Base-by-base conservation (phyloP, 495 filamentous ascomycete species). In the Astrothelium macrocarpum region DNA sequence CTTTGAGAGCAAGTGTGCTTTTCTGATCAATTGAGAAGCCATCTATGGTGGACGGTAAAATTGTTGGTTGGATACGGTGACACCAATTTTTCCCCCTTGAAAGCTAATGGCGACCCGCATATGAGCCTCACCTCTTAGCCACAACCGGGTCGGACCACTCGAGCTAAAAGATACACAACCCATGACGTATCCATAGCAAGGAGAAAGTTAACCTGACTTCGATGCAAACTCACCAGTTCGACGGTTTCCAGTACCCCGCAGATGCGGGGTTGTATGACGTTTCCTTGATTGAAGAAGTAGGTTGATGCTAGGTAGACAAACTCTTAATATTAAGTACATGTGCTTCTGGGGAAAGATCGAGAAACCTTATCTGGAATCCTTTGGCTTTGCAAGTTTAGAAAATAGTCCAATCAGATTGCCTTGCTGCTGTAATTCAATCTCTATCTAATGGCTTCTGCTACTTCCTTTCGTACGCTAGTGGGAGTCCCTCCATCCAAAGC, bases 401-500 rank as follows among this genome's bases (percentile, higher is more conserved):
- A 42, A 42, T 9, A 49, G 45, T 18, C 45, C 45, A 16, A 49
- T 16, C 18, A n/a, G 23, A 49, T 49, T 49, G 11, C 45, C 7
- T 39, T 39, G 16, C 45, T n/a, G 10, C 45, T 5, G n/a, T n/a
- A n/a, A n/a, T n/a, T n/a, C n/a, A n/a, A n/a, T n/a, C n/a, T n/a
- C n/a, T n/a, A n/a, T 23, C n/a, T 26, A 11, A 75, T 68, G 60
- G 63, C 70, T 59, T 64, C 73, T 59, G 72, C 76, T 67, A 39
- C 39, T 32, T 79, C 78, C 67, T 82, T 85, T 75, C 80, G 81
- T 61, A 59, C 78, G 23, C 68, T 79, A 32, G 58, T 84, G 64
- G 80, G 80, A 64, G 60, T 78, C 20, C 67, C 77, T 26, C 75
- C 73, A 34, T 82, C 78, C 29, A 79, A 76, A 0, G 81, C 82